Conservation (phyloP, 306 rosid species). For the Trifolium subterraneum region DNA sequence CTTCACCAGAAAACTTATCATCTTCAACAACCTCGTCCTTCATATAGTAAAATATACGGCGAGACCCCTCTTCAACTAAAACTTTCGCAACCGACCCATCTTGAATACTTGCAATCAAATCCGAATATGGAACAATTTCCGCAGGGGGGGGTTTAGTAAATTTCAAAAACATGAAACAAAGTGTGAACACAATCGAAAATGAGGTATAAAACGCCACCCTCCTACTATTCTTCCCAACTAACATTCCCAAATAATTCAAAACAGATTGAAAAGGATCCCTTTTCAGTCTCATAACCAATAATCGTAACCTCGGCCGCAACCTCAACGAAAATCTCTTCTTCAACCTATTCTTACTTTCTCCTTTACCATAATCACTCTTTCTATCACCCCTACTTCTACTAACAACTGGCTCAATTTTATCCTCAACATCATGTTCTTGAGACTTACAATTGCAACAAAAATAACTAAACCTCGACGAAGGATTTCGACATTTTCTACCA, state of each 20-base stretch:
- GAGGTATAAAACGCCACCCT: constrained; percentile 61
- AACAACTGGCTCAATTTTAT: constrained; percentile 54
- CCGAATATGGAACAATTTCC: constrained; percentile 82
- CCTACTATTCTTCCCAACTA: constrained; percentile 68
- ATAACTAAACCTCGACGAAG: constrained; percentile 47
- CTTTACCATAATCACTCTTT: constrained; percentile 53
- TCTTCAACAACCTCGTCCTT: constrained; percentile 35
- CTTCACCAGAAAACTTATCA: constrained; percentile 49
- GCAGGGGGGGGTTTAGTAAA: constrained; percentile 70
- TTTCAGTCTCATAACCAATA: constrained; percentile 63
- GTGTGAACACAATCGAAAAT: constrained; percentile 62
- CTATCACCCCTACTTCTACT: constrained; percentile 56
- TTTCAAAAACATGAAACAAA: constrained; percentile 72
- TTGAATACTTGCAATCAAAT: constrained; percentile 67
- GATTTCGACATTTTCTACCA: constrained; percentile 44
- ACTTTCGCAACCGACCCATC: constrained; percentile 68
- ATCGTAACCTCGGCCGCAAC: constrained; percentile 79
- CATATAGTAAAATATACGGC: constrained; percentile 68
- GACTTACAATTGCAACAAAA: constrained; percentile 47
- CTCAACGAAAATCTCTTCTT: constrained; percentile 76
- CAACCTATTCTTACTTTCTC: constrained; percentile 36
- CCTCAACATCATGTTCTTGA: constrained; percentile 48
- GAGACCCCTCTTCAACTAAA: constrained; percentile 92
- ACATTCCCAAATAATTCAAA: constrained; percentile 54
- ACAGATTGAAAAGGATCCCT: constrained; percentile 60